These are phyloP conservation scores for Hymenoscyphus scutula DNA, from an alignment of 2,329 filamentous ascomycete genomes.

Conservation along the genomic window DNA sequence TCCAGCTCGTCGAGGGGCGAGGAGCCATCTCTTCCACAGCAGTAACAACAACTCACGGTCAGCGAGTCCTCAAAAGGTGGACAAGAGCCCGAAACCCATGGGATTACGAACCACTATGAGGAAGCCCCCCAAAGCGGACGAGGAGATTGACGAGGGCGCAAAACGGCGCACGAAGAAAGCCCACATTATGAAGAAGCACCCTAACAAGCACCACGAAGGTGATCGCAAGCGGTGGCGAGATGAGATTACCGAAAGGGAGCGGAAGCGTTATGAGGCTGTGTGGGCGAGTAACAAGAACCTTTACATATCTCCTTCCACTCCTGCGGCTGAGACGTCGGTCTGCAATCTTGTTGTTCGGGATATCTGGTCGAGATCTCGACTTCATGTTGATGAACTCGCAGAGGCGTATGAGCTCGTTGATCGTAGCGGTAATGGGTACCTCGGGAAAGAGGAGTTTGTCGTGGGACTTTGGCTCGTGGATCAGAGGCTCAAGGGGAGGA, in stretches of 20 bases:
- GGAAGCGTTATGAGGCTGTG: slow-evolving; percentile 79
- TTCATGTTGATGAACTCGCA: slow-evolving; percentile 66
- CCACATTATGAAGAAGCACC: slow-evolving; percentile 62
- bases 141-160: slow-evolving; percentile 51
- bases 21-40: slow-evolving; percentile 37
- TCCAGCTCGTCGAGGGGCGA: slow-evolving; percentile 36
- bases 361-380: slow-evolving; percentile 69
- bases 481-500: slow-evolving; percentile 74
- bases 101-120: slow-evolving; percentile 67
- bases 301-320: slow-evolving; percentile 36
- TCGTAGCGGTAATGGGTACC: slow-evolving; percentile 49
- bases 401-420: slow-evolving; percentile 79
- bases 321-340: slow-evolving; percentile 48
- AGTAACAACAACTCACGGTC: slow-evolving; percentile 38
- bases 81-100: slow-evolving; percentile 29
- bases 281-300: slow-evolving; percentile 79
- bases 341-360: slow-evolving; percentile 68
- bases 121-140: slow-evolving; percentile 51
- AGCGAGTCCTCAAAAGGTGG: slow-evolving; percentile 36
- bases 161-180: slow-evolving; percentile 54
- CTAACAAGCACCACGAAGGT: slow-evolving; percentile 72
- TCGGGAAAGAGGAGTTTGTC: slow-evolving; percentile 71
- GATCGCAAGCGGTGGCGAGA: slow-evolving; percentile 75
- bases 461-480: slow-evolving; percentile 83
- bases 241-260: slow-evolving; percentile 66